Evolutionary conservation across 768 basidiomycete genomes (phyloP).

Genomic region (Porphyrellus cyaneotinctus): DNA sequence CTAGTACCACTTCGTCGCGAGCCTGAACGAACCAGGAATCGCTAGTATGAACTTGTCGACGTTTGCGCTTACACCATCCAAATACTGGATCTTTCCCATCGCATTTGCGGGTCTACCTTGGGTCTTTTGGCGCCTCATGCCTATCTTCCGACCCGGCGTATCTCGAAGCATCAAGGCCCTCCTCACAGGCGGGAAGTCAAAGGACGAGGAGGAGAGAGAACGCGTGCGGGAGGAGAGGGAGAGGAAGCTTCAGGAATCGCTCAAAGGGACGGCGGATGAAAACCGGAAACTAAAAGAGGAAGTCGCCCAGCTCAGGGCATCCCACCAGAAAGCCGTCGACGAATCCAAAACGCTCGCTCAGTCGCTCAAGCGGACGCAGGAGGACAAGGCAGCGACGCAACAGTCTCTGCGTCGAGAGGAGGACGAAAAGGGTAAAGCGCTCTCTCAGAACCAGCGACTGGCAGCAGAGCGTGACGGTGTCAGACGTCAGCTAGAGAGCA

Average conservation of each 20-base stretch:
- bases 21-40: slow-evolving; percentile 17
- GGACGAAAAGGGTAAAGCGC: slow-evolving; percentile 16
- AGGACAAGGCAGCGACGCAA: slow-evolving; percentile 12
- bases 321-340: slow-evolving; percentile 3
- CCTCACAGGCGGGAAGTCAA: slow-evolving; percentile 4
- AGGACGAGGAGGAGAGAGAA: slow-evolving; percentile 22
- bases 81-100: slow-evolving; percentile 26
- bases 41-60: slow-evolving; percentile 32
- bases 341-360: slow-evolving; percentile 12
- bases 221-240: slow-evolving; percentile 9
- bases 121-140: slow-evolving; percentile 20
- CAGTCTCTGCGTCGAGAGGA: slow-evolving; percentile 20
- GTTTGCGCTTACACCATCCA: slow-evolving; percentile 25
- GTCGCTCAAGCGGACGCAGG: slow-evolving; percentile 19
- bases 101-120: slow-evolving; percentile 27
- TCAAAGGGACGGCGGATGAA: slow-evolving; percentile 8
- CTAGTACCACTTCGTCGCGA: slow-evolving; percentile 11
- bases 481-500: slow-evolving; percentile 23
- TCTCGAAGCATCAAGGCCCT: not conserved
- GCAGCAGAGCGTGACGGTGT: slow-evolving; percentile 11
- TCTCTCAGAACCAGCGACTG: slow-evolving; percentile 13
- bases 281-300: slow-evolving; percentile 20
- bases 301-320: slow-evolving; percentile 7
- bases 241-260: slow-evolving; percentile 16
- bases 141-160: not conserved